Evolutionary conservation across 2,329 filamentous ascomycete species (phyloP), one percentile per base, ranked within the genome.

Genomic region (Phialophora macrospora): DNA sequence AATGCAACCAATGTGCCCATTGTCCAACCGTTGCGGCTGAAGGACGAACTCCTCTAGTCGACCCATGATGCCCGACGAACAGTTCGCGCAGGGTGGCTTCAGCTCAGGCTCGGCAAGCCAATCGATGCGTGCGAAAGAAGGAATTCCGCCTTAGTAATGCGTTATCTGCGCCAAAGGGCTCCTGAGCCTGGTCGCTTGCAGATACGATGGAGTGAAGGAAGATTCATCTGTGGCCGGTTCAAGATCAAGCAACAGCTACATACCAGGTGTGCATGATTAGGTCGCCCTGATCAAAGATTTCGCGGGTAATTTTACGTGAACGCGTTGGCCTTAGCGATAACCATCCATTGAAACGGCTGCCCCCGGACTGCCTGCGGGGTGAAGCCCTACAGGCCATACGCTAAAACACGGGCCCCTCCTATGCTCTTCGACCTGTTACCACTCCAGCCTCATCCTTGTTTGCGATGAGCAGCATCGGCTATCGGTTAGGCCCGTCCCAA

Each of bases 251-350:
- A 48, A 48, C 17, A n/a, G 17, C 44, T 9, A 17, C 22, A 48
- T 20, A 9, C 17, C 44, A 48, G 22, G 17, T 11, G 44, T 48
- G 44, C 44, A 48, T 48, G 4, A 20, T 48, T 6, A 48, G 44
- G 17, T 22, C 44, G 17, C 20, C 44, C 44, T 48, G 11, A n/a
- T 48, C 44, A 20, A 48, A 7, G 44, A 20, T 12, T 17, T 22
- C n/a, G 44, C 17, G 7, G 44, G 44, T 48, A 17, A 20, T 48
- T 48, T 48, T 48, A 48, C 44, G 44, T 48, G n/a, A 48, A 48
- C 3, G 44, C 17, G 44, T 20, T 6, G 44, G 17, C 22, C 44
- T 32, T 24, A 24, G 30, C 30, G 32, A 34, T 34, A 12, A 30
- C 30, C 30, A 34, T 34, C 11, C 9, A 34, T 34, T 34, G 32